phyloP scores from a whole-genome alignment of 768 basidiomycete species.

The Pulveroboletus sp. region DNA sequence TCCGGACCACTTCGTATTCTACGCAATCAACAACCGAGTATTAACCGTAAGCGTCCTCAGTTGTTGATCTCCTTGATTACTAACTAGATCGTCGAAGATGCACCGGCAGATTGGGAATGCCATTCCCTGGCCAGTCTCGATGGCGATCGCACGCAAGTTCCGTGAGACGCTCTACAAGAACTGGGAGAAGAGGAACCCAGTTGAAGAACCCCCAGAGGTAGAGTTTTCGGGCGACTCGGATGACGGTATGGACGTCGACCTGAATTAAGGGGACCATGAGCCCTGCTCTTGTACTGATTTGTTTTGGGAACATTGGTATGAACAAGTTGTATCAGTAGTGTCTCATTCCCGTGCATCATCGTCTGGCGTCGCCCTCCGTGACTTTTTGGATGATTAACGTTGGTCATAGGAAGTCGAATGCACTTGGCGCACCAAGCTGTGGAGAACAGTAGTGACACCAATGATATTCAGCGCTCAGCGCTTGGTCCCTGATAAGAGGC shows the following conservation, averaged over 20 bases:
- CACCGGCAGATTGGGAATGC: conserved; percentile 82
- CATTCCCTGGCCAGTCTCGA: conserved; percentile 61
- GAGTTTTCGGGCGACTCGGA: conserved; percentile 19
- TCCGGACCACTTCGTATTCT: conserved; percentile 68
- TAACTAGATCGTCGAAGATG: conserved; percentile 58
- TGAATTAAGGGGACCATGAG: conserved; percentile 20
- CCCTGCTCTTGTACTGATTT: neutral
- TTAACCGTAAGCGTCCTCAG: conserved; percentile 49
- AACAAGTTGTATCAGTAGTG: neutral
- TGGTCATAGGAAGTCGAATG: no score
- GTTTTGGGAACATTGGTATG: neutral
- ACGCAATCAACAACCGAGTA: conserved; percentile 47
- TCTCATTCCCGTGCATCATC: no score
- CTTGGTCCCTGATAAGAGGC: no score
- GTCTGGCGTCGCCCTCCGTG: neutral
- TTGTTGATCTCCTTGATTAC: no score
- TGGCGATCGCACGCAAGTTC: conserved; percentile 64
- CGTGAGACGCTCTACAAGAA: conserved; percentile 46
- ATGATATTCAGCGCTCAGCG: no score
- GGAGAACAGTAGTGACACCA: no score
- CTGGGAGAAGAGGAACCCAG: conserved; percentile 39
- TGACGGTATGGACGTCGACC: conserved; percentile 31
- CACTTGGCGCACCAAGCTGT: no score
- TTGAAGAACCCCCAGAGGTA: conserved; percentile 26
- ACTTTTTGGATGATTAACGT: no score